These are phyloP conservation scores for Verticillium zaregamsianum DNA, from an alignment of 2,329 filamentous ascomycete species.

Conservation along the genomic window DNA sequence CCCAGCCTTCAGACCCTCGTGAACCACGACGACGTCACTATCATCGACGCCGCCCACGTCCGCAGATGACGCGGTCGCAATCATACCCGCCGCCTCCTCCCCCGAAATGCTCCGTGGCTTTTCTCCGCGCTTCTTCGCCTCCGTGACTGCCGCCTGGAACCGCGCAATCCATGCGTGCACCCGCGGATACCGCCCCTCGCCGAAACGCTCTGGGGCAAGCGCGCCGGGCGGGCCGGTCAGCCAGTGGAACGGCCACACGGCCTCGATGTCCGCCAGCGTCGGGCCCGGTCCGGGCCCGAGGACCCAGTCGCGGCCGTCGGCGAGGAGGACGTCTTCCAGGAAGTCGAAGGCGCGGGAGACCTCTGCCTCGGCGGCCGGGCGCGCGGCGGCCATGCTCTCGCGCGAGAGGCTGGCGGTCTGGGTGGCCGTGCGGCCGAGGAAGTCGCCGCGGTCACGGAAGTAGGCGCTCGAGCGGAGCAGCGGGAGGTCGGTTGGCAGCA, in stretches of 20 bases:
- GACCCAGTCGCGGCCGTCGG: conserved; percentile 64
- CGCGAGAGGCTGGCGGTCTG: conserved; percentile 10
- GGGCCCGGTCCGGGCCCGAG: conserved; percentile 43
- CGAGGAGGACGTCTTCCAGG: conserved; percentile 59
- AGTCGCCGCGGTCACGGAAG: conserved; percentile 48
- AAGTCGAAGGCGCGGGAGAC: conserved; percentile 50
- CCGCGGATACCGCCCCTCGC: conserved; percentile 48
- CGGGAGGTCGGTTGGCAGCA: conserved; percentile 54
- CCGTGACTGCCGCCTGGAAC: conserved; percentile 47
- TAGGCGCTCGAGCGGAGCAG: conserved; percentile 47
- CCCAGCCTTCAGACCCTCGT: conserved; percentile 47
- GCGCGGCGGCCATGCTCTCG: conserved; percentile 19
- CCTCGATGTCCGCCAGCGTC: conserved; percentile 64
- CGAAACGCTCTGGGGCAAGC: conserved; percentile 49
- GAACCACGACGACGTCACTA: conserved; percentile 16
- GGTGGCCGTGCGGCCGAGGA: conserved; percentile 20
- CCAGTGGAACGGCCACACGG: conserved; percentile 67
- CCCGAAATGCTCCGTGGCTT: conserved; percentile 44
- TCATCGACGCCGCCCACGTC: not conserved
- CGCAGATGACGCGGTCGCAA: conserved; percentile 25
- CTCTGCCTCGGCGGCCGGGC: conserved; percentile 53
- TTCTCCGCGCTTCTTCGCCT: conserved; percentile 28
- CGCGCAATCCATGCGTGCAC: conserved; percentile 61
- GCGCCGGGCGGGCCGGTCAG: conserved; percentile 49
- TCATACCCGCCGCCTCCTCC: conserved; percentile 44